Base-by-base conservation (phyloP, 1,284 basidiomycete species). In the Wallemia mellicola region DNA sequence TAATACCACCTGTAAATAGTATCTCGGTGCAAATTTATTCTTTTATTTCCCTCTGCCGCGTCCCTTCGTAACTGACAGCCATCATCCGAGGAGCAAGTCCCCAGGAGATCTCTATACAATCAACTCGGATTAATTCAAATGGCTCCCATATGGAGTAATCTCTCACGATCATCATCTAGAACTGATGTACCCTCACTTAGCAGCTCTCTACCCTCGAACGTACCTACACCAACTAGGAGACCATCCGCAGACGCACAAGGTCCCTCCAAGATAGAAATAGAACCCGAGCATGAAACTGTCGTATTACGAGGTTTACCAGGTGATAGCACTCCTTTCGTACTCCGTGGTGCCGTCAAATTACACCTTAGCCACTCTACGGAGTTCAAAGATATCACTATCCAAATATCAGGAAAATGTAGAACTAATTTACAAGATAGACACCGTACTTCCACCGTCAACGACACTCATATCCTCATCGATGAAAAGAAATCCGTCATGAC, bases 401-500 rank as follows among this genome's bases (percentile, higher is more conserved):
- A 48, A 11, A n/a, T 48, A 5, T 48, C 38, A 11, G 38, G 38
- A 11, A 48, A 48, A n/a, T 48, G 38, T 22, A 48, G n/a, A 22
- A 48, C 38, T n/a, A 48, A 22, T n/a, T 5, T 48, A 11, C 38
- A 48, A 5, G 38, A 48, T 11, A 11, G 3, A 3, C 19, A 11
- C n/a, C 5, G 38, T 3, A 11, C 38, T 11, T 25, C 5, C 24
- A 57, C 56, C 56, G 24, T 62, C 62, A 24, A 62, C 9, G 38
- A 79, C 75, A 65, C 68, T 15, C 85, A 84, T 66, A 72, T 77
- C 58, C 70, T 89, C 59, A 81, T 81, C 69, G 77, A 76, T 62
- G 83, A 89, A 66, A 83, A 87, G 63, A 88, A 85, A 85, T 83
- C 68, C 11, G 71, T 71, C 65, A 65, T 72, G 25, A 85, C 66